A percentile compares a stretch with the other conserved stretches of the same genome.
These are phyloP conservation scores for Lasiosphaeria ovina DNA, from an alignment of 495 filamentous ascomycete species.

Conservation along the genomic window DNA sequence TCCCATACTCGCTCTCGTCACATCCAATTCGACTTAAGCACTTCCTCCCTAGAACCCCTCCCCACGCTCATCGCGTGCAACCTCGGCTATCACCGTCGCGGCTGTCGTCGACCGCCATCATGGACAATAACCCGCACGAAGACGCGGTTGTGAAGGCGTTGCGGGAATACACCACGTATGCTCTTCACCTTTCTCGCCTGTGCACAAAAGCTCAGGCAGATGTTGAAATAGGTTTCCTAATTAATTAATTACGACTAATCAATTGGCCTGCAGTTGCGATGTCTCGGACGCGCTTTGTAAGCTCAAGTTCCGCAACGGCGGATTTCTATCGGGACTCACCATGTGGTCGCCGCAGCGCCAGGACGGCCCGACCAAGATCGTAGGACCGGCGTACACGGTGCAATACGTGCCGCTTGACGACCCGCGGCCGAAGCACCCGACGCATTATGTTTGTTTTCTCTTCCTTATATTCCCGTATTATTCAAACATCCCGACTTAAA, in stretches of 20 bases:
- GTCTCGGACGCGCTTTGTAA: conserved; percentile 50
- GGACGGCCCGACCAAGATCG: conserved; percentile 51
- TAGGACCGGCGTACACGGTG: conserved; percentile 59
- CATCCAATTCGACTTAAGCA: too few species aligned
- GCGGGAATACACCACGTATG: too few species aligned
- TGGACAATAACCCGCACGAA: too few species aligned
- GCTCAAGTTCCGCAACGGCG: conserved; percentile 50
- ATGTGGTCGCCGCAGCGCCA: conserved; percentile 57
- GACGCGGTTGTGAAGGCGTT: too few species aligned
- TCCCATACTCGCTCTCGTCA: too few species aligned
- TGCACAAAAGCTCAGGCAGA: too few species aligned
- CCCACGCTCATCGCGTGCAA: too few species aligned
- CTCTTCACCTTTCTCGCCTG: too few species aligned
- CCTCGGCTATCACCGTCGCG: too few species aligned
- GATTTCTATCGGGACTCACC: conserved; percentile 56
- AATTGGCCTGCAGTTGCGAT: conserved; percentile 33
- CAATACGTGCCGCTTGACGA: conserved; percentile 49
- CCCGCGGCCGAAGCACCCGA: conserved; percentile 42
- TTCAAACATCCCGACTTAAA: not conserved
- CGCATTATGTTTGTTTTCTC: conserved; percentile 46
- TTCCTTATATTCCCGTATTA: not conserved
- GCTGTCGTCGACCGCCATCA: too few species aligned
- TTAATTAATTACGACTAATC: not conserved
- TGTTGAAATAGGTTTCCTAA: not conserved
- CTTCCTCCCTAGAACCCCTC: too few species aligned